Evolutionary conservation across 805 yeast genomes (phyloP), one percentile per base, ranked within the genome.

Genomic region (Saturnispora ahearnii): DNA sequence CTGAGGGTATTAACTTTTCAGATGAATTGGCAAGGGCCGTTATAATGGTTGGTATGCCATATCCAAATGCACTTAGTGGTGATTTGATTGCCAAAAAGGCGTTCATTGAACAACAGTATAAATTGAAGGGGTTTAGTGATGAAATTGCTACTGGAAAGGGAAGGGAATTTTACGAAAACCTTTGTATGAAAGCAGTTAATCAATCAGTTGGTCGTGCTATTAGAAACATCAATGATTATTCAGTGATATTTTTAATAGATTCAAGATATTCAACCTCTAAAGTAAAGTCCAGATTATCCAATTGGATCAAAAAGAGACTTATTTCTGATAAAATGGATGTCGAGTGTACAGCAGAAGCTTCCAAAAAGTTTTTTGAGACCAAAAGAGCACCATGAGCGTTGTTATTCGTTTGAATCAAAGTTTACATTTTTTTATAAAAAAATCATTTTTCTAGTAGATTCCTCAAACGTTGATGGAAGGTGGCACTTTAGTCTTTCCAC

Each of bases 131-230:
- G 0, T 76, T 75, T 0, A 62, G 79, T 1, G 55, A 50, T 10
- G 55, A 60, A 24, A 70, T 70, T 26, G 86, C 90, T 0, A 61
- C 61, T 32, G 65, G 59, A 7, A 76, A 73, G 3, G 70, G 82
- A 1, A 68, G 71, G 28, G 76, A 74, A 31, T 87, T 79, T 58
- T 84, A 86, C 58, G 96, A 89, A 57, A 87, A 86, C 58, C 69
- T 87, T 6, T 89, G 96, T 60, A 84, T 91, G 93, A 78, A 89
- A 47, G 85, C 96, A 0, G 88, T 90, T 0, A 90, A 90, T 61
- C 98, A 90, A 64, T 81, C 95, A 66, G 82, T 91, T 11, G 98
- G 97, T 0, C 74, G 98, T 55, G 87, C 96, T 6, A 90, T 90
- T 37, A 71, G 98, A 53, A 96, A 90, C 62, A 75, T 74, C 26